Evolutionary conservation across 305 asterid genomes (phyloP), one percentile per base, ranked within the genome.

Genomic region (Stenogyne calaminthoides): DNA sequence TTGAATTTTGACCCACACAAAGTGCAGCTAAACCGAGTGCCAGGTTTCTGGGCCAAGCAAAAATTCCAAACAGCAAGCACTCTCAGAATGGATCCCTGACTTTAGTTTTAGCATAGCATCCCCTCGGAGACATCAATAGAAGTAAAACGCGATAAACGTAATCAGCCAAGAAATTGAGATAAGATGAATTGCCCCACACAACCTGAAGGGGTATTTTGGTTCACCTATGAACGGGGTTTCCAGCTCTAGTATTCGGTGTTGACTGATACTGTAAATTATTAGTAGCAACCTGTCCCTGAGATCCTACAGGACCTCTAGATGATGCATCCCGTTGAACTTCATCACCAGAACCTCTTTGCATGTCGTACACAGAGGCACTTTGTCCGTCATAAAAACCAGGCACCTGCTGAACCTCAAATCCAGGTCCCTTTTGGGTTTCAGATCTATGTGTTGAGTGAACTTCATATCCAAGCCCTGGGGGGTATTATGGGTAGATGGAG

Each of bases 211-310:
- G 14, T 52, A 40, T 58, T n/a, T 36, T 25, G 44, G 60, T 65
- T 88, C 86, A 90, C 80, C 89, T 81, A 16, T 77, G 86, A 47
- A 29, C 80, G 12, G 88, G 80, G 68, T 89, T 69, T 72, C 73
- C 90, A 29, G 76, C 81, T 60, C 76, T 81, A 55, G 77, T 54
- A 40, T 80, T 78, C 6, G 85, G 88, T 25, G 85, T 64, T 57
- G 89, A 80, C 5, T 70, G 81, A 75, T 83, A 80, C 42, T 81
- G 72, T 18, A 69, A 69, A 79, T 80, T 88, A 14, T 78, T 82
- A 32, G 44, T 9, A 44, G 85, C 70, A 80, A 72, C 84, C 71
- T 73, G 96, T 40, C 88, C 96, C 77, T 88, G 91, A 69, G 89
- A 81, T 60, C 88, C 89, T 22, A 69, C 80, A 69, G 72, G 34